Evolutionary conservation across 2,329 filamentous ascomycete genomes (phyloP), one percentile per base, ranked within the genome.

Genomic region (Fusarium setosum): DNA sequence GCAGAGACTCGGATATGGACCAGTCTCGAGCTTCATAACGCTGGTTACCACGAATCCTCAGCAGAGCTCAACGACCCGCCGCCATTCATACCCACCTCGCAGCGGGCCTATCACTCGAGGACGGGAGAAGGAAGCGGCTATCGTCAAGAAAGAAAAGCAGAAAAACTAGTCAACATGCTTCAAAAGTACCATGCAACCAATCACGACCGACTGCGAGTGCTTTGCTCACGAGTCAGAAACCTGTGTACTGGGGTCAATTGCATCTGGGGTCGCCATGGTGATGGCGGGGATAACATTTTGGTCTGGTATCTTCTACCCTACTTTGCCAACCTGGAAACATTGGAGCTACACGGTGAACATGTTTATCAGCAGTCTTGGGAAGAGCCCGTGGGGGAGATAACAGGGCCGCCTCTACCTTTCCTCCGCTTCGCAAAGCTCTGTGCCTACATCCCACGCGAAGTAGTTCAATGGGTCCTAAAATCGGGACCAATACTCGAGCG

Each of bases 21-120:
- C 4, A 45, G 58, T 3, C 63, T 69, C 7, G 64, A 69, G 11
- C 34, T 69, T 7, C 67, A 69, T 13, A 37, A 44, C 6, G 21
- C 11, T 1, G 56, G 58, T 3, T 66, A 68, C 15, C 64, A 70
- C 5, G 55, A 61, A 11, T 68, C 63, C 1, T 47, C 52, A 3
- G 47, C 23, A 2, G 67, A 68, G 18, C 26, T 65, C 2, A 52
- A 31, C 1, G 35, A 58, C 5, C 61, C 67, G 4, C 13, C 31
- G 1, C 56, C 57, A 6, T 51, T 52, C 15, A 52, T 32, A 13
- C 12, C 35, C 7, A 5, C 11, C 1, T 29, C n/a, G 11, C 9
- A 31, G 2, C 31, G 64, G 3, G 13, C 13, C 1, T 58, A 69
- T 9, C 51, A 63, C 5, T 29, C n/a, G n/a, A 29, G 9, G 26